These are phyloP conservation scores for Porogramme epimiltina DNA, from an alignment of 1,284 basidiomycete genomes.

Conservation along the genomic window DNA sequence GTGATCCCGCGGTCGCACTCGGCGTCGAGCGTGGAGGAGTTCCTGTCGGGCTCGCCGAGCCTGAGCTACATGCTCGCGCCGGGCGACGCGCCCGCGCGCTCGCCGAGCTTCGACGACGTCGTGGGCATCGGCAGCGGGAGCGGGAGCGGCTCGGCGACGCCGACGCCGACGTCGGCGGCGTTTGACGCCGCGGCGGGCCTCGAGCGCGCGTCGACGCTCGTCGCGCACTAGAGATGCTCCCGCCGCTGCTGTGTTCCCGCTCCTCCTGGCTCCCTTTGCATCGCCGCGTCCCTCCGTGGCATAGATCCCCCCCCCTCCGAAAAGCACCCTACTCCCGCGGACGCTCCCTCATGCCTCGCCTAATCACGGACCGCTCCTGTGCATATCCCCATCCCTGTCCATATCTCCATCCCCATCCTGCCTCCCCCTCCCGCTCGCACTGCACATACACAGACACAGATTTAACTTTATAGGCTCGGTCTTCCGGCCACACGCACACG, in stretches of 20 bases:
- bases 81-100: constrained; percentile 30
- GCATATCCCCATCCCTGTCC: not conserved
- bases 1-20: constrained; percentile 53
- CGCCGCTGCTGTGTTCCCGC: too few relatives aligned
- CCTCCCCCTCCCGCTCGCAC: too few relatives aligned
- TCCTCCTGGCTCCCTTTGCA: not conserved
- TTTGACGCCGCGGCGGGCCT: not conserved
- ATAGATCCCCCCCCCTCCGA: not conserved
- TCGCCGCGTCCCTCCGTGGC: too few relatives aligned
- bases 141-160: constrained; percentile 30
- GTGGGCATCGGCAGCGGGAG: constrained; percentile 26
- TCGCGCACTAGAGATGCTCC: constrained; percentile 13
- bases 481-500: too few relatives aligned
- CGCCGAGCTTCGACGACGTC: constrained; percentile 35
- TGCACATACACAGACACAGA: too few relatives aligned
- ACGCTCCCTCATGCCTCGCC: not conserved
- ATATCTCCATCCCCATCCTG: not conserved
- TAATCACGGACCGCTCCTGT: not conserved
- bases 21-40: constrained; percentile 54
- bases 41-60: constrained; percentile 35
- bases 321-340: not conserved
- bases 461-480: too few relatives aligned
- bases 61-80: constrained; percentile 26
- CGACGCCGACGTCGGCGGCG: constrained; percentile 23
- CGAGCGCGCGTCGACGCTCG: not conserved